Base-by-base conservation (phyloP, 2,329 filamentous ascomycete species). In the Sporothrix euskadiensis region DNA sequence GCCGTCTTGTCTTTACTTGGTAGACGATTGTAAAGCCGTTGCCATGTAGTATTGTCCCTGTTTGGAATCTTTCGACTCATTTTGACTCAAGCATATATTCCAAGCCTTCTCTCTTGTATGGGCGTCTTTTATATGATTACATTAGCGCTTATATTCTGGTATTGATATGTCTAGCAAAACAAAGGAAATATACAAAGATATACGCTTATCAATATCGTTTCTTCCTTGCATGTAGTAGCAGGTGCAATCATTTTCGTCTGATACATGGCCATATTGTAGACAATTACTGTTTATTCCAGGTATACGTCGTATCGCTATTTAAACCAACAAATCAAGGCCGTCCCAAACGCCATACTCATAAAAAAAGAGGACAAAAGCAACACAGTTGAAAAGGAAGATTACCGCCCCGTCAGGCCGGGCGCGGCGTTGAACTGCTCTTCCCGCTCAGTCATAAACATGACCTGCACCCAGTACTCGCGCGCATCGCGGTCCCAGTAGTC, bases 361-460 rank as follows among this genome's bases (percentile, higher is more conserved):
- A 35, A 63, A 8, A 10, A 41, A 41, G 39, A 16, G 39, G n/a
- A 41, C 19, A 19, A 35, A 35, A 22, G 41, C 4, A 41, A 22
- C 9, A 56, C n/a, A 41, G n/a, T 8, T 6, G 35, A 41, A 2
- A 4, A 39, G 10, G 7, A 22, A 4, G 8, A 2, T 54, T 10
- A 54, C 47, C 54, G 41, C 56, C 56, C 69, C 41, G 56, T 22
- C 41, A 91, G 79, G 14, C 89, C 89, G 0, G 89, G 89, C 71
- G 89, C 89, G 22, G 88, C 88, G 69, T 89, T 89, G 76, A 90
- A 98, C 75, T 94, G 87, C 87, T 98, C 95, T 83, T 98, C 96
- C 76, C 96, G 90, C 86, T 99, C 96, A 54, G 96, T 98, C 88
- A 98, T 96, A 84, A 98, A 99, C 86, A 98, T 92, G 77, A 99